These are phyloP conservation scores for Moricandia moricandioides DNA, from an alignment of 345 rosid species.

Conservation along the genomic window DNA sequence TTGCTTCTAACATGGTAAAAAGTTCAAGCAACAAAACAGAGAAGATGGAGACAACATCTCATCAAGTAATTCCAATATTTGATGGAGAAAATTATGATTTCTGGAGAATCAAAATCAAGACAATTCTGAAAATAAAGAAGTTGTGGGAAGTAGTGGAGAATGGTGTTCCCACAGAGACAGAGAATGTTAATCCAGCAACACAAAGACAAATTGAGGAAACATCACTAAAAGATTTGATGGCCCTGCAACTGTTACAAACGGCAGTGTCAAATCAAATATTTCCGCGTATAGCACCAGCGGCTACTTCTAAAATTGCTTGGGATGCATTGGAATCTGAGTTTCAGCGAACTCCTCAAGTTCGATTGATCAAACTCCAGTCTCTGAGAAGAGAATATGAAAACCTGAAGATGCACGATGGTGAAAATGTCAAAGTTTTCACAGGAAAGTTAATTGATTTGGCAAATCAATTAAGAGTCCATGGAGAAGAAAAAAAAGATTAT, in stretches of 20 bases:
- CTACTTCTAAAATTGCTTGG: background rate
- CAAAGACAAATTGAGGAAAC: background rate
- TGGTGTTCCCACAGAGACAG: background rate
- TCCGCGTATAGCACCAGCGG: background rate
- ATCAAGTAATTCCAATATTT: no score
- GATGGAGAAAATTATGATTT: no score
- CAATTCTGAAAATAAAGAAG: no score
- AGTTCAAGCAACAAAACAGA: no score
- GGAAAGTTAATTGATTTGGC: background rate
- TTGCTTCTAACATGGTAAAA: no score
- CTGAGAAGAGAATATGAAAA: background rate
- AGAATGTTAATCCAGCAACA: background rate
- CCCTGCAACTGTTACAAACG: background rate
- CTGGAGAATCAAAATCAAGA: no score
- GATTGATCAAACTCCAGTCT: background rate
- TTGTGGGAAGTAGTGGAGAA: no score
- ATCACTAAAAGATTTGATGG: background rate
- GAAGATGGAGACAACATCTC: no score
- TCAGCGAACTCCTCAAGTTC: background rate
- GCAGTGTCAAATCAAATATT: background rate
- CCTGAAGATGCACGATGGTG: background rate
- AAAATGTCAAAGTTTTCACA: background rate
- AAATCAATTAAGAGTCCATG: background rate
- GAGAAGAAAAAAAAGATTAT: background rate
- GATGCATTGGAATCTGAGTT: background rate